Evolutionary conservation across 2,329 filamentous ascomycete genomes (phyloP).

Genomic region (Aureobasidium sp.): DNA sequence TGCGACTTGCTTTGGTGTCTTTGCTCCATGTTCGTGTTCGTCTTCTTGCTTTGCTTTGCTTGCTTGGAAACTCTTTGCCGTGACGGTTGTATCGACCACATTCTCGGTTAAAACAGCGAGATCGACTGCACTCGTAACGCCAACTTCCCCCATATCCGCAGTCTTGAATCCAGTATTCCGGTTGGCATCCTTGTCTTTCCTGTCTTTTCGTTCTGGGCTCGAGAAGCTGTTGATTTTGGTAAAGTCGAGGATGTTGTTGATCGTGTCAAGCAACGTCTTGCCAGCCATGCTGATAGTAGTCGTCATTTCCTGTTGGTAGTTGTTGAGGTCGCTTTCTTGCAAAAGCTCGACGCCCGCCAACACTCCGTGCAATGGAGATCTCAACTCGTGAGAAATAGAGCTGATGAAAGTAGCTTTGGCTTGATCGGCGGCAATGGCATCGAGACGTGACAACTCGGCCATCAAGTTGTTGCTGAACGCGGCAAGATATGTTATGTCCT

Average conservation of each 20-base stretch:
- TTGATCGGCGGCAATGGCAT: conserved; percentile 31
- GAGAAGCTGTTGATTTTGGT: conserved; percentile 33
- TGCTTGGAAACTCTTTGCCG: conserved; percentile 11
- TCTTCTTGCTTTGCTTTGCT: background rate
- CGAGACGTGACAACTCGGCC: conserved; percentile 29
- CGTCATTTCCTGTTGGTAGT: conserved; percentile 34
- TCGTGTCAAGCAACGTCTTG: conserved; percentile 41
- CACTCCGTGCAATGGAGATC: conserved; percentile 39
- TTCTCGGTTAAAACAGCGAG: conserved; percentile 20
- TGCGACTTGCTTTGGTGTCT: conserved; percentile 21
- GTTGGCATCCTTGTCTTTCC: conserved; percentile 1
- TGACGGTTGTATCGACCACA: conserved; percentile 14
- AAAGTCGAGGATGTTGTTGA: conserved; percentile 34
- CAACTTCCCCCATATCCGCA: conserved; percentile 10
- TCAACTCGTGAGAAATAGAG: conserved; percentile 43
- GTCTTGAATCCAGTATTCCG: conserved; percentile 7
- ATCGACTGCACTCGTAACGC: conserved; percentile 14
- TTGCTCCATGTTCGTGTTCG: background rate
- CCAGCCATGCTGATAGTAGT: conserved; percentile 41
- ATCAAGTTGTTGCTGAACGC: conserved; percentile 32
- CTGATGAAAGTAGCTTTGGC: conserved; percentile 44
- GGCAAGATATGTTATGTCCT: conserved; percentile 29
- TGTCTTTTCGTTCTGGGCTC: conserved; percentile 4
- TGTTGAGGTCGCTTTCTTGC: conserved; percentile 32
- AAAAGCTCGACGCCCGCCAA: conserved; percentile 42